Conservation (phyloP, 164 flowering plant genomes). For the Houttuynia cordata region DNA sequence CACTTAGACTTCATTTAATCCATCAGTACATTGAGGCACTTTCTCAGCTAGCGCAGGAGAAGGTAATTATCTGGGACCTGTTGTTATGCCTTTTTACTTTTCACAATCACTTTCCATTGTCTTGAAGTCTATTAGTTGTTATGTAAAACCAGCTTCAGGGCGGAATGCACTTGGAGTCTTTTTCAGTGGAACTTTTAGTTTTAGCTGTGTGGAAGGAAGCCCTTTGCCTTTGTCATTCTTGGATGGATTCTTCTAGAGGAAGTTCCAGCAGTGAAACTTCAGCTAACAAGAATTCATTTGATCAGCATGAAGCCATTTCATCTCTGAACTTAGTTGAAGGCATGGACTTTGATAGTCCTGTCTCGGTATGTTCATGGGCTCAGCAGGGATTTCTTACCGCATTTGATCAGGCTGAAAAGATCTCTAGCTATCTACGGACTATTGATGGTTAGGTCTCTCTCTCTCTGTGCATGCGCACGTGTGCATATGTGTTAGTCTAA, state of each 20-base stretch:
- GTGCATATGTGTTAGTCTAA: too few species aligned
- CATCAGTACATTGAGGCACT: constrained; percentile 28
- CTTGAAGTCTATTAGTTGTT: not conserved
- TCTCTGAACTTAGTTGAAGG: constrained; percentile 5
- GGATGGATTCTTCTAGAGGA: constrained; percentile 16
- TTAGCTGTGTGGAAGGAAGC: constrained; percentile 45
- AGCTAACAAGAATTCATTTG: constrained; percentile 7
- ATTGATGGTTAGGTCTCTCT: constrained; percentile 26
- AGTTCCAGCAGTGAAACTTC: constrained; percentile 12
- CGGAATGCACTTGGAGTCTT: constrained; percentile 29
- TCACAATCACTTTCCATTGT: not conserved
- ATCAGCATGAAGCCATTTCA: constrained; percentile 1
- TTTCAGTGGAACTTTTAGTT: constrained; percentile 37
- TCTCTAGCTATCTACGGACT: constrained; percentile 17
- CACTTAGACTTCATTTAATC: constrained; percentile 28
- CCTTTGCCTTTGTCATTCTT: constrained; percentile 20
- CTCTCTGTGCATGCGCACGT: too few species aligned
- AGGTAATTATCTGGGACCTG: constrained; percentile 17
- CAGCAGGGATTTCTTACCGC: constrained; percentile 32
- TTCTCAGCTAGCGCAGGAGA: constrained; percentile 28
- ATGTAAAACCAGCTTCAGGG: constrained; percentile 27
- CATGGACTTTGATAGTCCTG: constrained; percentile 23
- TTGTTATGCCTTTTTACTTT: not conserved
- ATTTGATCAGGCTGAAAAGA: constrained; percentile 31
- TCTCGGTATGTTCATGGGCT: constrained; percentile 29